These are phyloP conservation scores for Blastobotrys ciferrii DNA, from an alignment of 1,139 yeast genomes.

Conservation along the genomic window DNA sequence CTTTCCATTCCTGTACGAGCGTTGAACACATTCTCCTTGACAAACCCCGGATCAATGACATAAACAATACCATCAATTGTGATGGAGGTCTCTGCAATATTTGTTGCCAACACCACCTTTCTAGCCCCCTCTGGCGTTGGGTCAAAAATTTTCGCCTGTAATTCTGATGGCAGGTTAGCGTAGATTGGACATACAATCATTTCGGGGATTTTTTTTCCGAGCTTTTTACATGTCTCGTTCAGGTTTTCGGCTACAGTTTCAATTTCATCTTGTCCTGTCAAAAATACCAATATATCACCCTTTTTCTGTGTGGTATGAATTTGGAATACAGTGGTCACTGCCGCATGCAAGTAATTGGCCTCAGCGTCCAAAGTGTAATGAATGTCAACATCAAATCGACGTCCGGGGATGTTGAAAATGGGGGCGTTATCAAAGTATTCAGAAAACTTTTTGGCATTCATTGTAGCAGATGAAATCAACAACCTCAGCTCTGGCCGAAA, in stretches of 20 bases:
- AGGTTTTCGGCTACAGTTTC: conserved; percentile 75
- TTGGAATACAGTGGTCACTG: conserved; percentile 76
- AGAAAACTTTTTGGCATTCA: conserved; percentile 84
- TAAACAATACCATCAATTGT: conserved; percentile 97
- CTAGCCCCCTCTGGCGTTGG: conserved; percentile 79
- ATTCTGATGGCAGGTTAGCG: conserved; percentile 83
- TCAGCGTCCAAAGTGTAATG: conserved; percentile 86
- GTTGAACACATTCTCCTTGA: conserved; percentile 92
- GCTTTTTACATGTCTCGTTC: conserved; percentile 58
- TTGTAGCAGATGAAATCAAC: conserved; percentile 89
- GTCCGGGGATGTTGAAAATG: conserved; percentile 80
- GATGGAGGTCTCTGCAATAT: conserved; percentile 95
- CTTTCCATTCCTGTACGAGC: conserved; percentile 89
- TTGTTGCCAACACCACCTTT: conserved; percentile 91
- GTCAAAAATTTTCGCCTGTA: conserved; percentile 78
- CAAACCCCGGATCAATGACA: conserved; percentile 96
- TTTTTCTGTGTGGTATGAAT: conserved; percentile 71
- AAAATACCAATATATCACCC: conserved; percentile 88
- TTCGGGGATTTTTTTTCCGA: conserved; percentile 63
- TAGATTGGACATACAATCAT: conserved; percentile 83
- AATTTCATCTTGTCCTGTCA: conserved; percentile 95
- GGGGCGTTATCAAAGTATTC: conserved; percentile 80
- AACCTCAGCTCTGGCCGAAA: conserved; percentile 68
- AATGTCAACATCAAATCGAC: conserved; percentile 84
- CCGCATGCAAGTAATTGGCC: conserved; percentile 85